Conservation (phyloP, 805 yeast genomes). For the Kodamaea jinghongensis region DNA sequence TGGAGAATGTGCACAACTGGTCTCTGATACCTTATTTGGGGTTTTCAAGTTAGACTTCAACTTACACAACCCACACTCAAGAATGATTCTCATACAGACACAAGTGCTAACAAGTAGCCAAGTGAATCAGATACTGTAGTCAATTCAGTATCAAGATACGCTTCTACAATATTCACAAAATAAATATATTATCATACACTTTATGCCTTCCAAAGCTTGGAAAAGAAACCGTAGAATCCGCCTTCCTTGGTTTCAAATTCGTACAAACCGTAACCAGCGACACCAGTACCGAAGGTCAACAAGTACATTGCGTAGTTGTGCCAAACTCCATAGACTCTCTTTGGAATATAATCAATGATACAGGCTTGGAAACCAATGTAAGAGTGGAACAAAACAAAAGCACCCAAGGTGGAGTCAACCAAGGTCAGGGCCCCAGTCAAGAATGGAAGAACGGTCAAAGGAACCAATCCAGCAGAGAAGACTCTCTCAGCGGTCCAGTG, state of each 20-base stretch:
- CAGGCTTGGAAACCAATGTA: slow-evolving; percentile 74
- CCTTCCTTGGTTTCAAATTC: slow-evolving; percentile 63
- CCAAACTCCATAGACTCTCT: slow-evolving; percentile 65
- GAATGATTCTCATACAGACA: too few relatives aligned
- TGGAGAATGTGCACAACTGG: too few relatives aligned
- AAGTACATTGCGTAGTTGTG: slow-evolving; percentile 60
- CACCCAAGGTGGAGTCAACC: slow-evolving; percentile 55
- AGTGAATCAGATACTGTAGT: too few relatives aligned
- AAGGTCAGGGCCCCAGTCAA: slow-evolving; percentile 50
- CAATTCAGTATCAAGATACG: too few relatives aligned
- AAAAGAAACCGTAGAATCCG: slow-evolving; percentile 55
- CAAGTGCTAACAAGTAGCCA: too few relatives aligned
- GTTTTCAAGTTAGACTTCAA: too few relatives aligned
- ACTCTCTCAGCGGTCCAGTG: slow-evolving; percentile 74
- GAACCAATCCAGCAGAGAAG: slow-evolving; percentile 59
- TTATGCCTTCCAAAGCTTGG: slow-evolving; percentile 39
- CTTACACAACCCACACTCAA: too few relatives aligned
- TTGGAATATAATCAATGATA: slow-evolving; percentile 75
- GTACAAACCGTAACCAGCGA: slow-evolving; percentile 71
- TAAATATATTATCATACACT: too few relatives aligned
- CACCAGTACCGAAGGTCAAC: slow-evolving; percentile 59
- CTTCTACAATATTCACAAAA: too few relatives aligned
- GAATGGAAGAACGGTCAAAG: slow-evolving; percentile 61
- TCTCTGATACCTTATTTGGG: too few relatives aligned
- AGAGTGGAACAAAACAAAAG: slow-evolving; percentile 59